Conservation (phyloP, 2,329 filamentous ascomycete species). For the Diaporthe eres region DNA sequence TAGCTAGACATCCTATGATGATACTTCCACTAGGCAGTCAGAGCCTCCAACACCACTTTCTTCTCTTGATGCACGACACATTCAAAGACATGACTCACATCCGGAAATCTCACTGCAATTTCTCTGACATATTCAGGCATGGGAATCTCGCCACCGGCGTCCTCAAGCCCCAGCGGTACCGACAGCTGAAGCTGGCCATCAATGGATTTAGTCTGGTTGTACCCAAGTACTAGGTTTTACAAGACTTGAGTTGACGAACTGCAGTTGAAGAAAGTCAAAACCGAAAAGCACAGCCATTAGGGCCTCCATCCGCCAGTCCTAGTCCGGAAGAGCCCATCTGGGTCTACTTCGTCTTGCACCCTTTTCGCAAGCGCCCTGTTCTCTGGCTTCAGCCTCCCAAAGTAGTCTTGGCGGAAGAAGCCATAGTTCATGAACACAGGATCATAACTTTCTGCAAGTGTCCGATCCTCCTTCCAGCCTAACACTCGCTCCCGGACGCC, state of each 20-base stretch:
- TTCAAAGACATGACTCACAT: too few relatives aligned
- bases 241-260: not conserved
- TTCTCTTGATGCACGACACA: too few relatives aligned
- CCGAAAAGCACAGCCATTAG: not conserved
- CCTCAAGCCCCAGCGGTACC: too few relatives aligned
- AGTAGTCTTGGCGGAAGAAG: constrained; percentile 25
- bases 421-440: constrained; percentile 24
- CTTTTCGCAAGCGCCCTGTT: constrained; percentile 25
- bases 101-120: too few relatives aligned
- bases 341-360: constrained; percentile 8
- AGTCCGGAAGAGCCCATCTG: not conserved
- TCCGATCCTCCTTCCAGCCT: not conserved
- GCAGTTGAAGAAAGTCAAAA: not conserved
- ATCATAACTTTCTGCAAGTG: constrained; percentile 8
- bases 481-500: not conserved
- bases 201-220: too few relatives aligned
- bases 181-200: too few relatives aligned
- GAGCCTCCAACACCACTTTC: too few relatives aligned
- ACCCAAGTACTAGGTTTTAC: too few relatives aligned
- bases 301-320: constrained; percentile 23
- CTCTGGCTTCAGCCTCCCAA: constrained; percentile 26
- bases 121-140: too few relatives aligned
- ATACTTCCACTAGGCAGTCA: too few relatives aligned
- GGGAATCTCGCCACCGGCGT: too few relatives aligned
- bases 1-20: too few relatives aligned